Evolutionary conservation across 345 rosid species (phyloP).

Genomic region (Rhodamnia argentea): DNA sequence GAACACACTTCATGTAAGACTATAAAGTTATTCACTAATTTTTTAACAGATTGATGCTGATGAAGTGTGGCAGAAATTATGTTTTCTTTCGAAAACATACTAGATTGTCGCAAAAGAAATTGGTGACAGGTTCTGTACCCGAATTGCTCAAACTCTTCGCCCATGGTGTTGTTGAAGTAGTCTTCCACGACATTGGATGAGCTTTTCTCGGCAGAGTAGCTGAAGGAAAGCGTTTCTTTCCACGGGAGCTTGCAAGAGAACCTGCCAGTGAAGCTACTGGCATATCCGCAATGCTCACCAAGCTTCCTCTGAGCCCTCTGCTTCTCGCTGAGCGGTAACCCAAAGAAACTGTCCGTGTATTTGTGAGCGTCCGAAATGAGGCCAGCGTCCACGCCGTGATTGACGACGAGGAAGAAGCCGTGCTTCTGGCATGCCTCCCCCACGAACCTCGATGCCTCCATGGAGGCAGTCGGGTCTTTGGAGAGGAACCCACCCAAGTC

Average conservation of each 20-base stretch:
- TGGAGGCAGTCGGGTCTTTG: conserved; percentile 36
- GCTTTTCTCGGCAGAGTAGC: conserved; percentile 34
- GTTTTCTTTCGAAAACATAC: not conserved
- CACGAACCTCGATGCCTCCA: conserved; percentile 51
- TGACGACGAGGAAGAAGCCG: conserved; percentile 84
- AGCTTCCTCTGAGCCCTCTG: conserved; percentile 63
- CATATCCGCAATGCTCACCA: conserved; percentile 88
- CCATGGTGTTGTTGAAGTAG: conserved; percentile 52
- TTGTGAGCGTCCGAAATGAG: conserved; percentile 60
- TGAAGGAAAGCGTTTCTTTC: conserved; percentile 92
- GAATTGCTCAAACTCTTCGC: conserved; percentile 42
- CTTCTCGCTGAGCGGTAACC: conserved; percentile 60
- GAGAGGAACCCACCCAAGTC: conserved; percentile 55
- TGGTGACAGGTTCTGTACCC: conserved; percentile 34
- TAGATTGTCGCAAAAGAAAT: not conserved
- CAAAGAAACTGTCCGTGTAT: conserved; percentile 64
- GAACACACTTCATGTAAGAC: not conserved
- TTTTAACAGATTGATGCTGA: not conserved
- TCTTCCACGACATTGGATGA: conserved; percentile 38
- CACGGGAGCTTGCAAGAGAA: conserved; percentile 88
- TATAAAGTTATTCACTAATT: not conserved
- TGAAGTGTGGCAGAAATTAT: not conserved
- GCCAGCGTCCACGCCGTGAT: conserved; percentile 64
- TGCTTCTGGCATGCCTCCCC: conserved; percentile 67
- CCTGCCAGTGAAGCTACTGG: conserved; percentile 95